Conservation (phyloP, 495 filamentous ascomycete species). For the Neurospora hispaniola region DNA sequence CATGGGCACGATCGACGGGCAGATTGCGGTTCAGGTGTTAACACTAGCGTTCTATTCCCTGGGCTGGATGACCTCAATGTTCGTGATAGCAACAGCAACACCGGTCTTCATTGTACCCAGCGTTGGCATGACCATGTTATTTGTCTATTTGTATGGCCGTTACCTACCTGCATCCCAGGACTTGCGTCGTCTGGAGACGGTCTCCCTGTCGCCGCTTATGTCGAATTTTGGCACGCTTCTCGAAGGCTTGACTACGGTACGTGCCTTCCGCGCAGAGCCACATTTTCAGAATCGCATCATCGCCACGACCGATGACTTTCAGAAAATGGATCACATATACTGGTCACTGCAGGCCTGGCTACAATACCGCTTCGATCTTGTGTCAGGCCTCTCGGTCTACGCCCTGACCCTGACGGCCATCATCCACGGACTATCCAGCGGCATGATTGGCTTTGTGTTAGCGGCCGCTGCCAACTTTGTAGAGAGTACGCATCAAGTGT, state of each 20-base stretch:
- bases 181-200: constrained; percentile 71
- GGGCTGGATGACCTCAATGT: constrained; percentile 57
- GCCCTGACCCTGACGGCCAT: constrained; percentile 59
- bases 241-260: constrained; percentile 70
- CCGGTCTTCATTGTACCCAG: constrained; percentile 66
- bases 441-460: constrained; percentile 67
- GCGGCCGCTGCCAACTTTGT: constrained; percentile 54
- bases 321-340: constrained; percentile 90
- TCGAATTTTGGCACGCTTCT: constrained; percentile 76
- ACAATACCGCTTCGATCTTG: constrained; percentile 60
- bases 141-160: constrained; percentile 55
- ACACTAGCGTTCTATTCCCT: constrained; percentile 52
- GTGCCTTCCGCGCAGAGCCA: constrained; percentile 60
- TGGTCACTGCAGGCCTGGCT: constrained; percentile 80
- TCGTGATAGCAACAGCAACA: constrained; percentile 65
- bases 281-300: constrained; percentile 71
- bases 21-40: constrained; percentile 60
- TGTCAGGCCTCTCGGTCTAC: constrained; percentile 63
- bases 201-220: constrained; percentile 69
- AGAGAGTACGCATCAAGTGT: constrained; percentile 57
- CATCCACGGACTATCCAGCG: constrained; percentile 55
- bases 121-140: constrained; percentile 47
- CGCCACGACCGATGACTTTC: constrained; percentile 66
- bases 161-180: constrained; percentile 78
- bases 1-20: constrained; percentile 72